Evolutionary conservation across 805 yeast genomes (phyloP).

Genomic region (Lipomyces orientalis): DNA sequence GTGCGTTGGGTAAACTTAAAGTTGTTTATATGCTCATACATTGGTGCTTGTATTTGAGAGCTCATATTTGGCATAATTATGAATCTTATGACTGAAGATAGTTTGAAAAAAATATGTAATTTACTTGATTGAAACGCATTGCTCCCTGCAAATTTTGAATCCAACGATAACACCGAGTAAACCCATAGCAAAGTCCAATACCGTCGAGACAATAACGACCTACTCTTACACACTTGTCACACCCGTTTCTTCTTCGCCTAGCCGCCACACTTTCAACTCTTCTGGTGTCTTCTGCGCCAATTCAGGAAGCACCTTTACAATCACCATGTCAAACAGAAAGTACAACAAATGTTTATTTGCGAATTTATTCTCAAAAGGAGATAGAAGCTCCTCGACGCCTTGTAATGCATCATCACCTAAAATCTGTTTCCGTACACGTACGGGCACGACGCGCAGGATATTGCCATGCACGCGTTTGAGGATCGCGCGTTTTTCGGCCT

Average conservation of each 20-base stretch:
- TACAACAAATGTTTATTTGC: conserved; percentile 44
- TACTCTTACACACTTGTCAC: not conserved
- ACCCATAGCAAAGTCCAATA: not conserved
- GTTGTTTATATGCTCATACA: not conserved
- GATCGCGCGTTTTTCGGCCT: conserved; percentile 47
- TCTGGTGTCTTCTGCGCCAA: conserved; percentile 40
- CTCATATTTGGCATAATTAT: not conserved
- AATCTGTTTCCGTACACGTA: conserved; percentile 28
- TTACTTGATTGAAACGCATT: not conserved
- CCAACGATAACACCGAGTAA: not conserved
- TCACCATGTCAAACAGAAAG: conserved; percentile 41
- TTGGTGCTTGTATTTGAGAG: not conserved
- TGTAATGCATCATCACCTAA: conserved; percentile 36
- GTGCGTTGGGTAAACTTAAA: not conserved
- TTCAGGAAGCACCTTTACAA: conserved; percentile 42
- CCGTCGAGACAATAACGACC: not conserved
- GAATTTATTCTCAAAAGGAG: conserved; percentile 39
- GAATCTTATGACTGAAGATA: not conserved
- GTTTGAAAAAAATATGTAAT: not conserved
- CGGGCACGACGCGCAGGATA: conserved; percentile 36
- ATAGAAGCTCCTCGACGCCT: conserved; percentile 40
- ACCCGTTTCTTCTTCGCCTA: conserved; percentile 31
- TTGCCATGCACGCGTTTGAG: conserved; percentile 30
- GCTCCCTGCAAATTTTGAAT: not conserved
- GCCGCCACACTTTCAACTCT: conserved; percentile 35